These are phyloP conservation scores for Phaeophleospora eucalypticola DNA, from an alignment of 2,329 filamentous ascomycete genomes.

Conservation along the genomic window DNA sequence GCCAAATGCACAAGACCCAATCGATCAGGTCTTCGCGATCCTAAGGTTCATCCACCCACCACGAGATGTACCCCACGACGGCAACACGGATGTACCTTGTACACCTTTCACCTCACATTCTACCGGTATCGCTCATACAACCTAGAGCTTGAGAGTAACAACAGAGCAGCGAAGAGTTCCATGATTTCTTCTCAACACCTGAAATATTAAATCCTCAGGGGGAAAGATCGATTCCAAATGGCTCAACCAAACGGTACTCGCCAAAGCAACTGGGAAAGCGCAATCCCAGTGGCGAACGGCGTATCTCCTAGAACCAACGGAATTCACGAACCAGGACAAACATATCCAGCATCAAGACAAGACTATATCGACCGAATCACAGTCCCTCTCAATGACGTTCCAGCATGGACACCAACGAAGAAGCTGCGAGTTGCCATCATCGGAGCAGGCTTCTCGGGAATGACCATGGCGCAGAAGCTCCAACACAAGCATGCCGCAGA, in stretches of 20 bases:
- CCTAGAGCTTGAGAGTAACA: neutral
- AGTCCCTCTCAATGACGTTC: constrained; percentile 14
- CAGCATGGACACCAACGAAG: constrained; percentile 15
- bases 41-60: neutral
- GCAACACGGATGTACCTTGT: neutral
- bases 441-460: constrained; percentile 35
- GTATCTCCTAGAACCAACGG: too few species aligned
- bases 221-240: neutral
- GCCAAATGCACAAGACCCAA: too few species aligned
- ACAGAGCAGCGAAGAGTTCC: neutral
- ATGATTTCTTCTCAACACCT: neutral
- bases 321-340: too few species aligned
- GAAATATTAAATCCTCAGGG: neutral
- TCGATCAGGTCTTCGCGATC: too few species aligned
- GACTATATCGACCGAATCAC: constrained; percentile 11
- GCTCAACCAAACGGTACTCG: constrained; percentile 1
- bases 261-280: neutral
- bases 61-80: constrained; percentile 1
- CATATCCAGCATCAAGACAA: too few species aligned
- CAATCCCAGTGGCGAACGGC: neutral
- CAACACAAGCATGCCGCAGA: constrained; percentile 31
- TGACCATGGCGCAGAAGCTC: constrained; percentile 39
- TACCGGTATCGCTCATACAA: constrained; percentile 1
- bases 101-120: neutral
- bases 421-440: constrained; percentile 26